Evolutionary conservation across 176 grass and related monocot species (phyloP), one percentile per base, ranked within the genome.

Genomic region (Rhipidocladum racemiflorum): DNA sequence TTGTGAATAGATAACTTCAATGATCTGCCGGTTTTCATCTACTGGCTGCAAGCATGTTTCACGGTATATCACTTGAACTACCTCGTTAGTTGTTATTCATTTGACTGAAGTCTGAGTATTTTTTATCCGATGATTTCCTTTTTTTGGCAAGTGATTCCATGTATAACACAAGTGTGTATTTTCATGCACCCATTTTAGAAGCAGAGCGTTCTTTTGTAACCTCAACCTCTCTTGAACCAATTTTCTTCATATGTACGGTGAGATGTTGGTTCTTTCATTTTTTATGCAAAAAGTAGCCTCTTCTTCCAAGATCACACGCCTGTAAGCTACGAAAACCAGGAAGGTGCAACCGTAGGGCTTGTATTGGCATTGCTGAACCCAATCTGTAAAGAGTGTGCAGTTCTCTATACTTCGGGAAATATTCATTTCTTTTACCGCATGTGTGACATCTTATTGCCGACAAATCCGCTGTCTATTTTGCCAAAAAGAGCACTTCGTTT

Each of bases 91-190:
- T 86, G 61, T 29, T 65, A 29, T 62, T 56, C 45, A 42, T 75
- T 65, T 15, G 11, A 54, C 44, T 40, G 5, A 21, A 60, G 59
- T 27, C 32, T n/a, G 0, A 6, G 17, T 60, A 21, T 43, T 43
- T 67, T 53, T 67, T 0, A 79, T 29, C 17, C 8, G 1, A 42
- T 2, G 4, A 61, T 61, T 12, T 18, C 4, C 36, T 67, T 84
- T 54, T 54, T 54, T 17, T 87, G 42, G 20, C 79, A 90, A 84
- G 84, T 79, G 50, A 86, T 83, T 78, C 56, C 49, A 66, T 73
- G 79, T 86, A 90, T 55, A 76, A 81, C 39, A 54, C 20, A 6
- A 59, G 51, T 30, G 36, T 68, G 39, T 77, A 40, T 66, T 48
- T 76, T 40, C 9, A 67, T 59, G 39, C 40, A 17, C 12, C 27